phyloP scores from a whole-genome alignment of 441 rosid genomes.

The Gossypium schwendimanii region DNA sequence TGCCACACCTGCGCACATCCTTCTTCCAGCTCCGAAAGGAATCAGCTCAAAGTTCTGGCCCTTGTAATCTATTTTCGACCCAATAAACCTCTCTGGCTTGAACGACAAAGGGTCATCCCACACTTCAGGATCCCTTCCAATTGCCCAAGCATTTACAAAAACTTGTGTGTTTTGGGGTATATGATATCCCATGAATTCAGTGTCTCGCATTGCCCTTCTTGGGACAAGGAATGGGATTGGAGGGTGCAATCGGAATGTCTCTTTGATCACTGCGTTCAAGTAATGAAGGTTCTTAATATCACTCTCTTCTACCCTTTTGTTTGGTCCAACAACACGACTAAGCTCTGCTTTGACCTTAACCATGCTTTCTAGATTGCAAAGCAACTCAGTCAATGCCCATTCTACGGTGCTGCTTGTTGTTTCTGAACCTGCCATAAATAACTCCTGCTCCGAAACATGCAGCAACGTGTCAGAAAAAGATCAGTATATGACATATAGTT shows the following conservation, averaged over 20 bases:
- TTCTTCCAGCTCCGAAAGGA: slow-evolving; percentile 19
- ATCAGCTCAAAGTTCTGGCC: slow-evolving; percentile 9
- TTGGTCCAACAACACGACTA: slow-evolving; percentile 17
- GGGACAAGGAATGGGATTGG: slow-evolving; percentile 36
- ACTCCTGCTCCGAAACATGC: slow-evolving; percentile 22
- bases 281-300: slow-evolving; percentile 24
- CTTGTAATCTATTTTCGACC: slow-evolving; percentile 2
- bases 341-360: slow-evolving; percentile 23
- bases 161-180: slow-evolving; percentile 39
- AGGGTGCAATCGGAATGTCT: slow-evolving; percentile 39
- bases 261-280: slow-evolving; percentile 34
- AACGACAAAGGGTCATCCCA: slow-evolving; percentile 35
- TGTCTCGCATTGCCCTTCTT: slow-evolving; percentile 26
- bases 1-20: slow-evolving; percentile 13
- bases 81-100: slow-evolving; percentile 11
- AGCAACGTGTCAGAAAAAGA: not conserved
- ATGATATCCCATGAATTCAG: slow-evolving; percentile 31
- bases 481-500: not conserved
- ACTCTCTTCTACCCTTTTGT: slow-evolving; percentile 18
- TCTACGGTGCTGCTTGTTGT: slow-evolving; percentile 34
- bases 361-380: slow-evolving; percentile 12
- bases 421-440: slow-evolving; percentile 21
- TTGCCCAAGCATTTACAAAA: slow-evolving; percentile 39
- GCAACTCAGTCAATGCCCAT: slow-evolving; percentile 26
- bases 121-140: slow-evolving; percentile 36